Evolutionary conservation across 2,329 filamentous ascomycete genomes (phyloP).

Genomic region (Dactylellina leptospora): DNA sequence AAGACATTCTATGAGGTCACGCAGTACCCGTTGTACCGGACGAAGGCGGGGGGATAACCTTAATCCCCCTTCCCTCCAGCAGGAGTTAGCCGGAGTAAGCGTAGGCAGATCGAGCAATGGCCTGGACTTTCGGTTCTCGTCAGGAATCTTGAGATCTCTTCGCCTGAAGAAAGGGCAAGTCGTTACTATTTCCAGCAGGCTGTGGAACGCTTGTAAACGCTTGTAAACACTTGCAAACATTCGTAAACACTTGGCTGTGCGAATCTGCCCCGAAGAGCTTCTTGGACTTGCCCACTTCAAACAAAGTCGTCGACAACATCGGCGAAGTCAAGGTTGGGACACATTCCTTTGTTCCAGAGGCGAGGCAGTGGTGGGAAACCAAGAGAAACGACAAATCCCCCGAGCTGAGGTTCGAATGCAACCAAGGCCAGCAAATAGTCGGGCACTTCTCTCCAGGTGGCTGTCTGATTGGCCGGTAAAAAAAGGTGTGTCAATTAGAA

Average conservation of each 20-base stretch:
- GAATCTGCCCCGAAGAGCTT: conserved; percentile 32
- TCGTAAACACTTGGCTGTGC: conserved; percentile 43
- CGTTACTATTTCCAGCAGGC: conserved; percentile 50
- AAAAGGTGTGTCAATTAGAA: conserved; percentile 44
- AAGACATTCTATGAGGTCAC: conserved; percentile 50
- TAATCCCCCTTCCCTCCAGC: conserved; percentile 33
- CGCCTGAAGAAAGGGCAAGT: conserved; percentile 30
- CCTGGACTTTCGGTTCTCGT: conserved; percentile 31
- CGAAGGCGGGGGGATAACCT: conserved; percentile 51
- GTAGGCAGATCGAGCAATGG: conserved; percentile 18
- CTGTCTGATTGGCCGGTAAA: conserved; percentile 25
- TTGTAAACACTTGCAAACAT: conserved; percentile 9
- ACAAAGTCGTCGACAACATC: conserved; percentile 20
- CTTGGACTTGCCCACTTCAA: conserved; percentile 49
- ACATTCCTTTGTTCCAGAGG: conserved; percentile 40
- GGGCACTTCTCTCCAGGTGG: not conserved
- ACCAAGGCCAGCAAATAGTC: conserved; percentile 6
- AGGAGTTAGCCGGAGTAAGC: conserved; percentile 38
- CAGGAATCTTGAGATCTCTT: conserved; percentile 14
- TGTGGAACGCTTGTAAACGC: conserved; percentile 43
- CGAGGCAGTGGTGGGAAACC: conserved; percentile 30
- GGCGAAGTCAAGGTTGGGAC: conserved; percentile 4
- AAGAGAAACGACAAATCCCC: conserved; percentile 18
- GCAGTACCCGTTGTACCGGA: conserved; percentile 47
- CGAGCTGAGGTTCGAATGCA: not conserved